phyloP scores from a whole-genome alignment of 345 rosid species.

The Citrus sinensis region DNA sequence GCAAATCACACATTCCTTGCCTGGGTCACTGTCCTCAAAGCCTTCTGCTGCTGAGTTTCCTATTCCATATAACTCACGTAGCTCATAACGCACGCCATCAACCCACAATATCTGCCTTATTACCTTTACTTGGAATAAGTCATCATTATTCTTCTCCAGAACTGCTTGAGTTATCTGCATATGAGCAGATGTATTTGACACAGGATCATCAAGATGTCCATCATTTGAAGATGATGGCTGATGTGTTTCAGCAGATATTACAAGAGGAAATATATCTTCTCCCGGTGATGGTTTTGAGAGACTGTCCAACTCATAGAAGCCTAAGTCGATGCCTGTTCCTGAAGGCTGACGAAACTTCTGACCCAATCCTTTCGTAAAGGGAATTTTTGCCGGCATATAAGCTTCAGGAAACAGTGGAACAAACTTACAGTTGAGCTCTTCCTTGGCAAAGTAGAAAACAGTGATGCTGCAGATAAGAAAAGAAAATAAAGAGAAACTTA shows the following conservation, averaged over 20 bases:
- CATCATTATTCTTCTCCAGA: conserved; percentile 49
- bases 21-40: conserved; percentile 53
- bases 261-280: conserved; percentile 81
- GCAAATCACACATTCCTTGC: conserved; percentile 91
- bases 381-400: conserved; percentile 47
- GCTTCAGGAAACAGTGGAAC: conserved; percentile 67
- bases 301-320: conserved; percentile 74
- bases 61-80: conserved; percentile 73
- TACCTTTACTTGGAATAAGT: conserved; percentile 62
- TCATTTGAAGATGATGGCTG: conserved; percentile 23
- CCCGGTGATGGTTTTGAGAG: conserved; percentile 66
- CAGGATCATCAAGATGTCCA: conserved; percentile 23
- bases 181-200: conserved; percentile 38
- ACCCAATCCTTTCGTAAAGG: conserved; percentile 67
- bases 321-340: conserved; percentile 81
- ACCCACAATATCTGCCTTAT: conserved; percentile 78
- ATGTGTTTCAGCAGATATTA: conserved; percentile 68
- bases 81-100: conserved; percentile 73
- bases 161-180: conserved; percentile 82
- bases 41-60: conserved; percentile 54
- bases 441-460: conserved; percentile 75
- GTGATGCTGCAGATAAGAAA: conserved; percentile 51
- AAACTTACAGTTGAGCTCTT: conserved; percentile 65
- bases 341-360: conserved; percentile 76
- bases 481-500: neutral